These are phyloP conservation scores for Camillea tinctor DNA, from an alignment of 2,329 filamentous ascomycete species.

Conservation along the genomic window DNA sequence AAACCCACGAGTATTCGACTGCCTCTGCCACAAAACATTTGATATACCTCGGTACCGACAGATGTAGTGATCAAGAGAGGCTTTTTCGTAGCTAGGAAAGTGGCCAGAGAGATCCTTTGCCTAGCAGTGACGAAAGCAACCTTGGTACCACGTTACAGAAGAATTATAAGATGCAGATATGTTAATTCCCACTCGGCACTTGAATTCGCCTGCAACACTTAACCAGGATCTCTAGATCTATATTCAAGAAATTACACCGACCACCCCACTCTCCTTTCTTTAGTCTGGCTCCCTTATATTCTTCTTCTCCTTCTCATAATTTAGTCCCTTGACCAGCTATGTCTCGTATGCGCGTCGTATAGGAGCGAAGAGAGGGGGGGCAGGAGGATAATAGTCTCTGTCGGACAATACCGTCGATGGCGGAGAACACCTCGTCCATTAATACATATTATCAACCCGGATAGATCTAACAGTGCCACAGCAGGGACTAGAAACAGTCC, in stretches of 20 bases:
- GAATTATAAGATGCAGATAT: conserved; percentile 17
- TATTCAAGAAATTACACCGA: conserved; percentile 2
- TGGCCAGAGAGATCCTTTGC: conserved; percentile 11
- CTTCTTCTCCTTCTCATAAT: neutral
- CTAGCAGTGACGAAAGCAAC: conserved; percentile 20
- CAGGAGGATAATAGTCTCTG: conserved; percentile 4
- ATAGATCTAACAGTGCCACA: conserved; percentile 13
- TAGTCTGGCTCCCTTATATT: too few species aligned
- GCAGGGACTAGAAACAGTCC: conserved; percentile 15
- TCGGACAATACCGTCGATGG: conserved; percentile 11
- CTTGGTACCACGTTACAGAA: conserved; percentile 29
- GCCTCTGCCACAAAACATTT: neutral
- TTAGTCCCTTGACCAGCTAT: conserved; percentile 9
- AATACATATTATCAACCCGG: conserved; percentile 7
- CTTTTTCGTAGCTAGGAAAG: conserved; percentile 6
- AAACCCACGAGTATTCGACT: conserved; percentile 1
- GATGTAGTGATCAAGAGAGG: neutral
- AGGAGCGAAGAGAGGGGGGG: conserved; percentile 4
- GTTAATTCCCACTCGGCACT: conserved; percentile 22
- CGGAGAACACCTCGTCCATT: conserved; percentile 5
- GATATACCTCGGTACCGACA: conserved; percentile 1
- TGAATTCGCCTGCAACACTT: conserved; percentile 8
- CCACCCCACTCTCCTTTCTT: neutral
- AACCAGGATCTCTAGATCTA: conserved; percentile 7
- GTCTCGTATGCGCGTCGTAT: conserved; percentile 17